Evolutionary conservation across 768 basidiomycete species (phyloP).

Genomic region (Trametes sanguinea): DNA sequence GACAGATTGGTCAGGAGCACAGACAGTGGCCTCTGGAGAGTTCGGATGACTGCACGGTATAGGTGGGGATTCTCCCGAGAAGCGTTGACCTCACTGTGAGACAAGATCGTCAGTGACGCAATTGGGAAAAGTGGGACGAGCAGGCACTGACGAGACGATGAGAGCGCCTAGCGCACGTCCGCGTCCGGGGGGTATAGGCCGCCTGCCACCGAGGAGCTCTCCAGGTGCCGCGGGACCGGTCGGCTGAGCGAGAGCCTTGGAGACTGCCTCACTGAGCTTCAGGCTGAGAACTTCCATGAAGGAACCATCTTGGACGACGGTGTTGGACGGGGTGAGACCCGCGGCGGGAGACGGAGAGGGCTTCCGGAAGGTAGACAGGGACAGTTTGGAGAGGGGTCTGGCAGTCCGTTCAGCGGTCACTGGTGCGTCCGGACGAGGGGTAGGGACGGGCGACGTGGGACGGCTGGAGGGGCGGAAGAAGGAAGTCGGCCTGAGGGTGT

Average conservation of each 20-base stretch:
- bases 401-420: constrained; percentile 45
- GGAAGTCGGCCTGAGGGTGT: constrained; percentile 67
- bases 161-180: constrained; percentile 66
- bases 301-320: constrained; percentile 73
- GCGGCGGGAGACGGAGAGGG: constrained; percentile 49
- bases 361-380: constrained; percentile 60
- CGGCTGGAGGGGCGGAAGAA: constrained; percentile 66
- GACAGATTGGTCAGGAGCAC: constrained; percentile 73
- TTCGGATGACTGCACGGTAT: constrained; percentile 67
- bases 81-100: constrained; percentile 66
- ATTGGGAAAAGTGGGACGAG: constrained; percentile 17
- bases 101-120: constrained; percentile 7
- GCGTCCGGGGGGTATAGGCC: constrained; percentile 73
- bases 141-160: constrained; percentile 64
- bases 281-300: constrained; percentile 77
- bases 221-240: constrained; percentile 49
- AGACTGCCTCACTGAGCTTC: constrained; percentile 80
- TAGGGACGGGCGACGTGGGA: constrained; percentile 60
- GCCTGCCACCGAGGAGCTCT: constrained; percentile 65
- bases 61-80: constrained; percentile 64
- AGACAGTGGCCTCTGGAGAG: constrained; percentile 75
- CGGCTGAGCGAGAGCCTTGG: constrained; percentile 71
- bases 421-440: constrained; percentile 41
- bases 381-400: constrained; percentile 58
- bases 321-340: constrained; percentile 32